These are phyloP conservation scores for Trichosporon inkin DNA, from an alignment of 1,284 basidiomycete species.

Conservation along the genomic window DNA sequence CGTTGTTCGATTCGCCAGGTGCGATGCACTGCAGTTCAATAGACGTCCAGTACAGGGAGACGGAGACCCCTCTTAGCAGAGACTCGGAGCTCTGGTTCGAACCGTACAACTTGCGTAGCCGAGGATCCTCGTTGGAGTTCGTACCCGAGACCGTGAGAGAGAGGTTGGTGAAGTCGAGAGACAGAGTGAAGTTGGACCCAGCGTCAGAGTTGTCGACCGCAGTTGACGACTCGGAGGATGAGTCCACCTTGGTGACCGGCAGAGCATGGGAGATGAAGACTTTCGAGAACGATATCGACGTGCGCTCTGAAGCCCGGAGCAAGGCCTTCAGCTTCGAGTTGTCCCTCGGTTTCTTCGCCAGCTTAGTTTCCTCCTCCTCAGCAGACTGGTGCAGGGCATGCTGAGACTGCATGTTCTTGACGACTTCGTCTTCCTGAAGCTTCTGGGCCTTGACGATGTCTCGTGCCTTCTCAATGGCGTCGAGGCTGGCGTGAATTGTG, in stretches of 20 bases:
- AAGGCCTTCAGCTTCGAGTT: constrained; percentile 22
- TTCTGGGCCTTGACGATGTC: constrained; percentile 19
- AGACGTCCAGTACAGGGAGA: constrained; percentile 29
- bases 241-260: constrained; percentile 14
- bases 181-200: constrained; percentile 26
- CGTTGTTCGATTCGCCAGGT: constrained; percentile 28
- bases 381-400: neutral
- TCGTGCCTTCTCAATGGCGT: constrained; percentile 29
- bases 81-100: constrained; percentile 30
- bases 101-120: constrained; percentile 42
- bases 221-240: constrained; percentile 10
- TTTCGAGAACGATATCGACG: constrained; percentile 27
- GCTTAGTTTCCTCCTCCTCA: neutral
- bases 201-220: neutral
- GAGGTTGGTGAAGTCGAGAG: constrained; percentile 31
- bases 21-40: constrained; percentile 37
- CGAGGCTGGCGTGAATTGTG: constrained; percentile 26
- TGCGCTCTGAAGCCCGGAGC: constrained; percentile 36
- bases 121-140: constrained; percentile 37
- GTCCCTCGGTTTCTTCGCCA: neutral
- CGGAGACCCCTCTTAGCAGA: constrained; percentile 35
- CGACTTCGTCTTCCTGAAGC: neutral
- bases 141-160: constrained; percentile 29
- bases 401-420: neutral
- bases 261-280: constrained; percentile 31